Percentiles rank a stretch among this genome's conserved stretches.
Evolutionary conservation across 352 stramenopile species (phyloP).

Genomic region (Globisporangium spinosum): DNA sequence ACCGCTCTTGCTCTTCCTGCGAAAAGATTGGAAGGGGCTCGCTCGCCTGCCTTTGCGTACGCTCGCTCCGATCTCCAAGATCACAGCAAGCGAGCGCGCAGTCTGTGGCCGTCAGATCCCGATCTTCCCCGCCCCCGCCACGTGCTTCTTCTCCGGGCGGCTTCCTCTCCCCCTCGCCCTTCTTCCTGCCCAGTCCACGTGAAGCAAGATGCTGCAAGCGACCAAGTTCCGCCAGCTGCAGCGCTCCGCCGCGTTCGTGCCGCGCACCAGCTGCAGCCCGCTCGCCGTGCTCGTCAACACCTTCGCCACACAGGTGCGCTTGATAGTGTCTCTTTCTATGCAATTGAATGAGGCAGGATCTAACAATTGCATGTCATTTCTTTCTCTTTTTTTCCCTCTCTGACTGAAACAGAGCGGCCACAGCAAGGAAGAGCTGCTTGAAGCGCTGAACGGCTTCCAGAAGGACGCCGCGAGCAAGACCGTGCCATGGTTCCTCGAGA

Average conservation of each 20-base stretch:
- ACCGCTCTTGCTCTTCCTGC: background rate
- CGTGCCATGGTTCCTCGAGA: slow-evolving; percentile 85
- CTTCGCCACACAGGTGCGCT: slow-evolving; percentile 38
- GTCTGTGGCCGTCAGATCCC: slow-evolving; percentile 10
- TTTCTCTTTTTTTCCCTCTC: background rate
- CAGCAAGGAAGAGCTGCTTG: slow-evolving; percentile 44
- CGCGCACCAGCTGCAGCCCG: slow-evolving; percentile 25
- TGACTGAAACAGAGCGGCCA: slow-evolving; percentile 20
- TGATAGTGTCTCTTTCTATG: background rate
- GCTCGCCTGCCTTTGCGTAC: background rate
- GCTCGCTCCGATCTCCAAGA: background rate
- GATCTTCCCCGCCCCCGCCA: slow-evolving; percentile 14
- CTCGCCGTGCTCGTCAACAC: slow-evolving; percentile 36
- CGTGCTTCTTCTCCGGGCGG: background rate
- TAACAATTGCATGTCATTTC: slow-evolving; percentile 5
- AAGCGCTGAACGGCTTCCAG: slow-evolving; percentile 65
- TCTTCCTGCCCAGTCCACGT: background rate
- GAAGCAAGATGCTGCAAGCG: slow-evolving; percentile 48
- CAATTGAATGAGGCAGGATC: background rate
- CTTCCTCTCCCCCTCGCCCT: background rate
- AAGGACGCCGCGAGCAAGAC: slow-evolving; percentile 65
- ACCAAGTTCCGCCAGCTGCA: slow-evolving; percentile 57
- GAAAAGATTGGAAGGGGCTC: background rate
- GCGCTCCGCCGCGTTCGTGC: slow-evolving; percentile 28
- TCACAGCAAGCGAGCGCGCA: background rate